phyloP scores from a whole-genome alignment of 768 basidiomycete genomes.

The Amanita pallidorosea region DNA sequence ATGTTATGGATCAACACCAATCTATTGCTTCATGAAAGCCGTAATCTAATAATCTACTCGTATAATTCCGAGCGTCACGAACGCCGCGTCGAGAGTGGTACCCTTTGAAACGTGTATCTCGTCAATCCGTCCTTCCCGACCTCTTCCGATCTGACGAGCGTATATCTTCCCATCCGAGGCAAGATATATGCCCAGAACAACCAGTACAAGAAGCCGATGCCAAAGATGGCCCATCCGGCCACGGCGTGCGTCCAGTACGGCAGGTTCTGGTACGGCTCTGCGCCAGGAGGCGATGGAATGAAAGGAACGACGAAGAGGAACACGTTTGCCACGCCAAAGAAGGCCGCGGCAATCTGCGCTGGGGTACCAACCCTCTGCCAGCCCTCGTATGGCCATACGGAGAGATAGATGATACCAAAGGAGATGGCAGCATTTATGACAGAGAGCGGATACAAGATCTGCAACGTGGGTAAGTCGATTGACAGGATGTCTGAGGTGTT shows the following conservation, averaged over 20 bases:
- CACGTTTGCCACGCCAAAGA: conserved; percentile 38
- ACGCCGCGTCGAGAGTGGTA: background rate
- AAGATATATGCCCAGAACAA: conserved; percentile 19
- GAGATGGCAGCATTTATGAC: conserved; percentile 37
- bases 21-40: no score
- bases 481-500: background rate
- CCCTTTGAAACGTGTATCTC: background rate
- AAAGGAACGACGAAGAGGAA: conserved; percentile 48
- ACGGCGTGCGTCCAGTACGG: conserved; percentile 46
- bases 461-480: conserved; percentile 16
- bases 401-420: conserved; percentile 35
- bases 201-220: conserved; percentile 27
- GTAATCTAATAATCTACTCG: no score
- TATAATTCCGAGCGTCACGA: no score
- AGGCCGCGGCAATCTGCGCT: conserved; percentile 23
- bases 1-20: no score
- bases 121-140: conserved; percentile 15
- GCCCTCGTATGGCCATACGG: conserved; percentile 19
- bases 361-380: conserved; percentile 13
- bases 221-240: conserved; percentile 28
- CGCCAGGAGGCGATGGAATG: conserved; percentile 35
- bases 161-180: conserved; percentile 19
- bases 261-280: conserved; percentile 35
- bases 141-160: background rate
- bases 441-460: conserved; percentile 36